Base-by-base conservation (phyloP, 2,329 filamentous ascomycete genomes). In the Fusarium sulawesiense region DNA sequence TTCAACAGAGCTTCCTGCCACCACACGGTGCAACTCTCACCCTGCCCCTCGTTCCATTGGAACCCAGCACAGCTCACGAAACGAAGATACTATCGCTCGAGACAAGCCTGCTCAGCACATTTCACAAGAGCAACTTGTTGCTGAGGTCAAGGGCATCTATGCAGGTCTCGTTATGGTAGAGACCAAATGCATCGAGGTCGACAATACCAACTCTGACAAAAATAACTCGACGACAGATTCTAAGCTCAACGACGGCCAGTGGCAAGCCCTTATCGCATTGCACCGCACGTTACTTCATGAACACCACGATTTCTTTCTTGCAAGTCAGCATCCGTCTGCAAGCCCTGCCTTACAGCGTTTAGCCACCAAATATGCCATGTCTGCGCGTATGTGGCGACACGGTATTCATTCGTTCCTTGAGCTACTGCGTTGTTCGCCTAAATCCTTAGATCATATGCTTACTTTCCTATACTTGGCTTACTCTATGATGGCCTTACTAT, bases 381-480 rank as follows among this genome's bases (percentile, higher is more conserved):
- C 94, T 0, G 93, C 93, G 0, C 84, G 94, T 0, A 96, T 98
- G 92, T 98, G 95, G 96, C 86, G 93, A 0, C 92, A 97, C 72
- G 94, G 93, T 0, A 98, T 98, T 7, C 93, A 97, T 75, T 90
- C 89, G 0, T 95, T 96, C 60, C 83, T 97, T 0, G 93, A 97
- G 69, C 78, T 97, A 0, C 79, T 97, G 0, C 85, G 93, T 0
- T 89, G 90, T 4, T 82, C 97, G 0, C 94, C 94, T 0, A 85
- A 84, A 0, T 94, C 92, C 2, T 80, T 93, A 1, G 94, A 98
- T 53, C 92, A 97, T 59, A 98, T 98, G 94, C 82, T 97, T 0
- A 89, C 89, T 0, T 98, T 97, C 60, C 93, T 98, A 1, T 96
- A 97, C 66, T 80, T 95, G 16, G 91, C 94, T 0, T 98, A 98